Conservation (phyloP, 2,329 filamentous ascomycete species). For the Pyrenophora teres region DNA sequence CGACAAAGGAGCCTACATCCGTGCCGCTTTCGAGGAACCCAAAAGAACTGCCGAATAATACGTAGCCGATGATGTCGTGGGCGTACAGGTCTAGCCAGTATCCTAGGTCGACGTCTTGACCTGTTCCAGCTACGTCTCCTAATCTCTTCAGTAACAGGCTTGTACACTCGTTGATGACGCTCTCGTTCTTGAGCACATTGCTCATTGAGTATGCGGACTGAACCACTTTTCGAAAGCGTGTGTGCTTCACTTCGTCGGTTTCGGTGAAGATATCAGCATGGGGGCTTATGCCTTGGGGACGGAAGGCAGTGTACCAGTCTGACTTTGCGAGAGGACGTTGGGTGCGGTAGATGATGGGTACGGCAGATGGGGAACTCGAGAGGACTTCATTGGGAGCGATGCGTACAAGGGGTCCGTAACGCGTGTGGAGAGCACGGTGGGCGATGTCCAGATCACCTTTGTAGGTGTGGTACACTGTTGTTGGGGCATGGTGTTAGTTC, state of each 20-base stretch:
- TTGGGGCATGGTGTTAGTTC: not conserved
- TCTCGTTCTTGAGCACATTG: conserved; percentile 44
- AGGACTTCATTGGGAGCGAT: conserved; percentile 27
- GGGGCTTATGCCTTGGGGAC: conserved; percentile 18
- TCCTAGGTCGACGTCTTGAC: conserved; percentile 30
- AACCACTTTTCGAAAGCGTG: conserved; percentile 21
- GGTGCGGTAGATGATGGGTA: conserved; percentile 22
- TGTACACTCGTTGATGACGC: conserved; percentile 29
- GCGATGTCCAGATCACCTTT: conserved; percentile 10
- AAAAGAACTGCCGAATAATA: conserved; percentile 50
- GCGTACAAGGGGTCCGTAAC: conserved; percentile 18
- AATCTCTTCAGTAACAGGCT: conserved; percentile 29
- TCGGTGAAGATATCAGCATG: conserved; percentile 28
- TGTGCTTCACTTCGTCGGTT: conserved; percentile 25
- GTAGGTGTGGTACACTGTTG: conserved; percentile 8
- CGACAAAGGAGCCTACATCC: conserved; percentile 49
- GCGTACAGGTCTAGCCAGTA: conserved; percentile 34
- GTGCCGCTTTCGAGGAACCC: conserved; percentile 49
- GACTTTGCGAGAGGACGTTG: conserved; percentile 18
- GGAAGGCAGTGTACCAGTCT: conserved; percentile 15
- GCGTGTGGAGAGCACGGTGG: conserved; percentile 14
- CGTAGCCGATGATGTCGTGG: conserved; percentile 50
- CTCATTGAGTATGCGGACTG: conserved; percentile 48
- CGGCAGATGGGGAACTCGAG: conserved; percentile 12
- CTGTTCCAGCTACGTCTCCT: conserved; percentile 20